phyloP scores from a whole-genome alignment of 768 basidiomycete genomes.

The Arthromyces matolae region DNA sequence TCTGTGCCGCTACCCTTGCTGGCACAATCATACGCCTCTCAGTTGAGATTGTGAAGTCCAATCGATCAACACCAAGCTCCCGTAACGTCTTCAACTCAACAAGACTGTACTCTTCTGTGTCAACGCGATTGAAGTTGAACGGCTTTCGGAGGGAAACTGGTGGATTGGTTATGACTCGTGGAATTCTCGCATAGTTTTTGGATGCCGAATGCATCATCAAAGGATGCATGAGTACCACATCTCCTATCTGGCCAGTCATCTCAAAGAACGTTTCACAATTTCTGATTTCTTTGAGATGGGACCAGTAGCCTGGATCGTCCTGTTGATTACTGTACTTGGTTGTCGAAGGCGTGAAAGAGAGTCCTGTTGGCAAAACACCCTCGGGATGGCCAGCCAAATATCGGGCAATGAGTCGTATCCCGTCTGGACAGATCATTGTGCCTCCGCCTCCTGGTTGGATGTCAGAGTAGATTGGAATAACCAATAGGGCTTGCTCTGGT shows the following conservation, averaged over 20 bases:
- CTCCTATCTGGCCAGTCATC: conserved; percentile 58
- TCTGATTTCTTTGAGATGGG: conserved; percentile 41
- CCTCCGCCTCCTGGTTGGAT: conserved; percentile 53
- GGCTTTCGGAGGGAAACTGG: conserved; percentile 53
- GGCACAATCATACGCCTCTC: conserved; percentile 48
- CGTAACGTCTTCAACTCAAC: conserved; percentile 58
- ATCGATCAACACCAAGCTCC: conserved; percentile 44
- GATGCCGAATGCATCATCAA: conserved; percentile 65
- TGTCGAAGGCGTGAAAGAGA: conserved; percentile 46
- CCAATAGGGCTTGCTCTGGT: conserved; percentile 60
- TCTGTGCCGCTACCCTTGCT: conserved; percentile 38
- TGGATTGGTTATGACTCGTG: conserved; percentile 64
- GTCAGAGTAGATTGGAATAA: conserved; percentile 58
- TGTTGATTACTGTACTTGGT: conserved; percentile 29
- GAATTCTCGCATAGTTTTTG: conserved; percentile 52
- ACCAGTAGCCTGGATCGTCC: conserved; percentile 42
- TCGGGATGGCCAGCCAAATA: conserved; percentile 52
- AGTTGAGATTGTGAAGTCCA: conserved; percentile 44
- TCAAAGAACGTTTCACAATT: conserved; percentile 44
- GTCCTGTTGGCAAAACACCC: conserved; percentile 43
- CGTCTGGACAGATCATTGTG: conserved; percentile 58
- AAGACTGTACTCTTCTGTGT: conserved; percentile 47
- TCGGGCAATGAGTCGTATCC: conserved; percentile 44
- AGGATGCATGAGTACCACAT: conserved; percentile 61
- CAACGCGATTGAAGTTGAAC: conserved; percentile 46